These are phyloP conservation scores for Fusarium multiceps DNA, from an alignment of 2,329 filamentous ascomycete species.

Conservation along the genomic window DNA sequence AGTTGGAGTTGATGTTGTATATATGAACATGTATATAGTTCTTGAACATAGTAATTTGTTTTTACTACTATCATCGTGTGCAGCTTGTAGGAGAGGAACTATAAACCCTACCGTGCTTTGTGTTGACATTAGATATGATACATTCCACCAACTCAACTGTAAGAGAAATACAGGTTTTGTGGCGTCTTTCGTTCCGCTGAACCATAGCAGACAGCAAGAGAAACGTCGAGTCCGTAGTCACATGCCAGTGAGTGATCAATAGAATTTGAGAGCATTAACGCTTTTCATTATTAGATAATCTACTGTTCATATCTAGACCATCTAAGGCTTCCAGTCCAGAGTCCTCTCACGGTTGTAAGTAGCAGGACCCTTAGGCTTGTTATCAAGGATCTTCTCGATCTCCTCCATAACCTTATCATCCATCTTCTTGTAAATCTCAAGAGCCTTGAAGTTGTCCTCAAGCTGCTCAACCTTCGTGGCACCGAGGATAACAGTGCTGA, in stretches of 20 bases:
- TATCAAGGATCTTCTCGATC: conserved; percentile 43
- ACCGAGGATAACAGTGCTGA: conserved; percentile 47
- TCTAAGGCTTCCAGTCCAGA: conserved; percentile 3
- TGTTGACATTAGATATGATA: background rate
- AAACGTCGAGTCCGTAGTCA: background rate
- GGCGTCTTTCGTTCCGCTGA: background rate
- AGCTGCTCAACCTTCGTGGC: conserved; percentile 46
- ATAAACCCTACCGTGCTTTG: too few relatives aligned
- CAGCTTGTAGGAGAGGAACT: too few relatives aligned
- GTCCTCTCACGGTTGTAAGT: conserved; percentile 38
- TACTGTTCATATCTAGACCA: conserved; percentile 5
- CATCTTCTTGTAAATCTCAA: conserved; percentile 38
- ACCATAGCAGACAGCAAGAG: background rate
- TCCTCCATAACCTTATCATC: conserved; percentile 37
- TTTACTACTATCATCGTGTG: background rate
- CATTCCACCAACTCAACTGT: background rate
- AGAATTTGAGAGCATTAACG: background rate
- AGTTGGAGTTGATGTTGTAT: background rate
- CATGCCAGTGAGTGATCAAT: background rate
- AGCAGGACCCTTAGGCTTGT: conserved; percentile 25
- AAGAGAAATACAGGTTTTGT: background rate
- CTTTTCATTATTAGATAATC: background rate
- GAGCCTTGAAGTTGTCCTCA: conserved; percentile 42
- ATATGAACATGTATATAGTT: conserved; percentile 9
- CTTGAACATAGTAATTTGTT: background rate